A percentile compares a stretch with the other conserved stretches of the same genome.
Conservation (phyloP, 2,329 filamentous ascomycete genomes). For the Nectriaceae sp. region DNA sequence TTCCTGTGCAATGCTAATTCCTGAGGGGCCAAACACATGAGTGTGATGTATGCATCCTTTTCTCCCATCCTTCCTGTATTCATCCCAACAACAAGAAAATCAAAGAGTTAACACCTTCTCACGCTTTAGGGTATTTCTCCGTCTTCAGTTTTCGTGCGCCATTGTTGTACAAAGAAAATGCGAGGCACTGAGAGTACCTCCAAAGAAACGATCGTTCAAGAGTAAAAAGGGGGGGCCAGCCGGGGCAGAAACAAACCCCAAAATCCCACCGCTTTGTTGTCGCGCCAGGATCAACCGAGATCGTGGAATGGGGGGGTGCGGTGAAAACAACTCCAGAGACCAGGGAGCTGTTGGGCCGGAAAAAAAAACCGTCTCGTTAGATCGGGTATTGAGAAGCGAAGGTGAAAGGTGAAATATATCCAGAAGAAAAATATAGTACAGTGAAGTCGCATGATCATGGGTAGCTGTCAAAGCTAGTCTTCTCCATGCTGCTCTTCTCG, state of each 20-base stretch:
- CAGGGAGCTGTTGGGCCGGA: background rate
- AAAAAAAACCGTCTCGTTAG: background rate
- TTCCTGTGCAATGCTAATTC: constrained; percentile 28
- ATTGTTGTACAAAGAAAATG: constrained; percentile 28
- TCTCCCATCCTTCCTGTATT: constrained; percentile 22
- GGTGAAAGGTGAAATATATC: constrained; percentile 14
- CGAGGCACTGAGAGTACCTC: constrained; percentile 19
- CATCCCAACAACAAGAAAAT: constrained; percentile 21
- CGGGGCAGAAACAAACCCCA: constrained; percentile 15
- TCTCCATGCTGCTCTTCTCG: constrained; percentile 53
- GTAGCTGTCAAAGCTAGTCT: constrained; percentile 46
- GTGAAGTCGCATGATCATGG: constrained; percentile 17
- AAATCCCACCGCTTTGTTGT: constrained; percentile 11
- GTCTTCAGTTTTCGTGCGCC: constrained; percentile 34
- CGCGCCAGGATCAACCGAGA: constrained; percentile 12
- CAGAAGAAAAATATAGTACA: constrained; percentile 21
- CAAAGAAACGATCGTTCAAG: constrained; percentile 21
- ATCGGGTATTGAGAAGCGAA: background rate
- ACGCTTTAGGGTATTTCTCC: constrained; percentile 33
- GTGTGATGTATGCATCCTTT: constrained; percentile 29
- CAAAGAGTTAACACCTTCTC: constrained; percentile 25
- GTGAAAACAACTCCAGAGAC: background rate
- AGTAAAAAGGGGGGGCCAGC: constrained; percentile 10
- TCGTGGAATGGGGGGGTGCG: constrained; percentile 9
- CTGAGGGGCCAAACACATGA: constrained; percentile 23